phyloP scores from a whole-genome alignment of 148 eudicot genomes.

The Spergularia marina region DNA sequence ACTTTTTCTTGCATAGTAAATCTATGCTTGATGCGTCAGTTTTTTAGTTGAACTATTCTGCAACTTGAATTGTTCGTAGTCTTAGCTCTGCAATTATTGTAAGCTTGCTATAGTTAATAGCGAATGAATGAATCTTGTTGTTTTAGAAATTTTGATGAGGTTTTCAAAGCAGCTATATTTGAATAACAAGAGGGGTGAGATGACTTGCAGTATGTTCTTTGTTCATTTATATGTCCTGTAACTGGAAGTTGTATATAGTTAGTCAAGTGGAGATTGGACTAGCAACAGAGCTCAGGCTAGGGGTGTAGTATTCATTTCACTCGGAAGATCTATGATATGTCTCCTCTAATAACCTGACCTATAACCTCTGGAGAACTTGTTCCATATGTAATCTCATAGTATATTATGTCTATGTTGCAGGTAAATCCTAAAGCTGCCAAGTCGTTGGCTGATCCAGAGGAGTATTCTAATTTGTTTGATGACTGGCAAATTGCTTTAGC shows the following conservation, averaged over 20 bases:
- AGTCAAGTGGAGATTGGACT: neutral
- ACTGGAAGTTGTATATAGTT: neutral
- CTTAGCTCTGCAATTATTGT: neutral
- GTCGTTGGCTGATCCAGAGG: constrained; percentile 92
- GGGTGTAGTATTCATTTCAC: too few species aligned
- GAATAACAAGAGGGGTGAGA: neutral
- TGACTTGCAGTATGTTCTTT: neutral
- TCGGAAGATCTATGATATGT: too few species aligned
- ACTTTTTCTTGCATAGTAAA: constrained; percentile 1
- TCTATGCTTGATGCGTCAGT: neutral
- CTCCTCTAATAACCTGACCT: neutral
- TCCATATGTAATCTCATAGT: constrained; percentile 7
- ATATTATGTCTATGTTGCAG: constrained; percentile 31
- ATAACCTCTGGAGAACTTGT: neutral
- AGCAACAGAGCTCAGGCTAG: neutral
- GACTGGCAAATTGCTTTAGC: constrained; percentile 96
- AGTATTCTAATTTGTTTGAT: constrained; percentile 88
- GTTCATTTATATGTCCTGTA: neutral
- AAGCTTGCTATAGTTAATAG: neutral
- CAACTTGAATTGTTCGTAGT: neutral
- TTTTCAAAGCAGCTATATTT: neutral
- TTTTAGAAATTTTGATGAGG: neutral
- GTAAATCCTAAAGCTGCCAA: constrained; percentile 95
- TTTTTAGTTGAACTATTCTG: neutral
- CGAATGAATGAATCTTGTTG: neutral